A percentile compares a stretch with the other conserved stretches of the same genome.
Conservation (phyloP, 805 yeast genomes). For the Wickerhamia fluorescens region DNA sequence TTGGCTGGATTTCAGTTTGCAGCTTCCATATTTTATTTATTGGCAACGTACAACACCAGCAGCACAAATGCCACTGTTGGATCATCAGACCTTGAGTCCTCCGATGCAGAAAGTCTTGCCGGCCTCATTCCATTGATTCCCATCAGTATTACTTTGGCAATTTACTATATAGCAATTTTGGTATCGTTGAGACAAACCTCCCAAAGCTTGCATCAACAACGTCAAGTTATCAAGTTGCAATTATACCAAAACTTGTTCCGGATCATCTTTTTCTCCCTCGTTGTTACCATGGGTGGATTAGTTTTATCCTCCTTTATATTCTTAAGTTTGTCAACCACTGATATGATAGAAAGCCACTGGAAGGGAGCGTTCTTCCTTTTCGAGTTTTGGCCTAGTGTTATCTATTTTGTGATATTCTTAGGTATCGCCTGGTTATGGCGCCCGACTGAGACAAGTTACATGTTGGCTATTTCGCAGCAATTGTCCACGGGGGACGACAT, state of each 20-base stretch:
- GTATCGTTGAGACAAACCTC: constrained; percentile 71
- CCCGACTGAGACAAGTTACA: constrained; percentile 91
- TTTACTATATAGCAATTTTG: constrained; percentile 70
- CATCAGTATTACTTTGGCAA: constrained; percentile 57
- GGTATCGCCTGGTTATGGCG: constrained; percentile 91
- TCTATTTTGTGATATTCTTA: constrained; percentile 77
- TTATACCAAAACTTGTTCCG: constrained; percentile 78
- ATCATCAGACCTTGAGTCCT: constrained; percentile 10
- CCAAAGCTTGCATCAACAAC: constrained; percentile 66
- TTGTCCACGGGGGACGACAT: constrained; percentile 49
- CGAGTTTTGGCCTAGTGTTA: constrained; percentile 93
- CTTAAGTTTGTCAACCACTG: constrained; percentile 66
- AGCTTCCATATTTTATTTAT: constrained; percentile 27
- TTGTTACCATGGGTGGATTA: constrained; percentile 65
- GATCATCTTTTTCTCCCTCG: constrained; percentile 64
- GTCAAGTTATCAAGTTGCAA: constrained; percentile 83
- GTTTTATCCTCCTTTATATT: constrained; percentile 62
- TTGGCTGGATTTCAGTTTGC: constrained; percentile 33
- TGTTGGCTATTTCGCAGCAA: constrained; percentile 92
- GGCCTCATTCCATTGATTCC: constrained; percentile 65
- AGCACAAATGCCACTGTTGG: constrained; percentile 24
- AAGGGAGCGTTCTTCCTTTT: constrained; percentile 79
- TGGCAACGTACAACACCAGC: constrained; percentile 24
- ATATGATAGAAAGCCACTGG: constrained; percentile 85
- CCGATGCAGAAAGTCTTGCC: constrained; percentile 44